These are phyloP conservation scores for Dictyostelium citrinum DNA, from an alignment of 78 protist species.

Conservation along the genomic window DNA sequence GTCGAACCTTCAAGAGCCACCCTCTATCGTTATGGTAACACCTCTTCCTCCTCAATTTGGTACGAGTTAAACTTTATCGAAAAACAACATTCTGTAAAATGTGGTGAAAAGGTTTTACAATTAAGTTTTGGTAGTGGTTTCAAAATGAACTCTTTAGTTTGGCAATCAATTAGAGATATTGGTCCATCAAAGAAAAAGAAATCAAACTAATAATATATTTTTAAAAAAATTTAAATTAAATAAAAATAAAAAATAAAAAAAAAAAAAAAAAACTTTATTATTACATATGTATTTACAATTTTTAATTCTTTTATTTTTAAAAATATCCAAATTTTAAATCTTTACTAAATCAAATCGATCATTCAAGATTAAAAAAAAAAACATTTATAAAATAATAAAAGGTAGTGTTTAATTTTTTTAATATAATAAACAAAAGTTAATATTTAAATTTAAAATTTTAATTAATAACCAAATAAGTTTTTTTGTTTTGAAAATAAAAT, in stretches of 20 bases:
- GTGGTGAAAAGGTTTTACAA: slow-evolving; percentile 84
- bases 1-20: slow-evolving; percentile 91
- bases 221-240: not conserved
- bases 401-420: too few relatives aligned
- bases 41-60: slow-evolving; percentile 82
- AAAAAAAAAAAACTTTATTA: too few relatives aligned
- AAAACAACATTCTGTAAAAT: slow-evolving; percentile 17
- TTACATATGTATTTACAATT: too few relatives aligned
- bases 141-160: slow-evolving; percentile 83
- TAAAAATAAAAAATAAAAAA: not conserved
- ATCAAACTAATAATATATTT: not conserved
- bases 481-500: too few relatives aligned
- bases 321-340: too few relatives aligned
- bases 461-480: too few relatives aligned
- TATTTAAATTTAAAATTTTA: too few relatives aligned
- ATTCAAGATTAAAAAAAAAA: too few relatives aligned
- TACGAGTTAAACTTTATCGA: slow-evolving; percentile 89
- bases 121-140: slow-evolving; percentile 89
- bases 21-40: slow-evolving; percentile 88
- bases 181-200: not conserved
- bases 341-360: too few relatives aligned
- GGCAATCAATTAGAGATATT: slow-evolving; percentile 76
- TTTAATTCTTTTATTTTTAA: too few relatives aligned
- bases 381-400: too few relatives aligned
- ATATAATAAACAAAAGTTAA: too few relatives aligned